Percentiles rank a stretch among this genome's conserved stretches.
These are phyloP conservation scores for Podospora bellae-mahoneyi DNA, from an alignment of 495 filamentous ascomycete genomes.

Conservation along the genomic window DNA sequence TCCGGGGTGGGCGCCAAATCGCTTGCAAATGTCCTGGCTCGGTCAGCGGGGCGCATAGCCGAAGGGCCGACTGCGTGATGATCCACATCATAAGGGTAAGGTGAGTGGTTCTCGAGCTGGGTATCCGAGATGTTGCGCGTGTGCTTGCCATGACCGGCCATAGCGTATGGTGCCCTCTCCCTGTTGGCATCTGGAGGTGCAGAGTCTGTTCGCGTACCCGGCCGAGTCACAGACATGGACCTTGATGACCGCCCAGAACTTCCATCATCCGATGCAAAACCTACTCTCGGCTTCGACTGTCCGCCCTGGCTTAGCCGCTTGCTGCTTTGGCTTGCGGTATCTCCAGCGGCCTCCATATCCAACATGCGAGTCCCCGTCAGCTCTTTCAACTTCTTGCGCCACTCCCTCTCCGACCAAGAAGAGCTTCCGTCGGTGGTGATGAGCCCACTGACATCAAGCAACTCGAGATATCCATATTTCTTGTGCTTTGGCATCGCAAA, in stretches of 20 bases:
- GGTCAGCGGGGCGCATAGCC: slow-evolving; percentile 28
- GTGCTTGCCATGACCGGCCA: slow-evolving; percentile 39
- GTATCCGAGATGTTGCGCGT: slow-evolving; percentile 41
- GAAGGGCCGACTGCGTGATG: slow-evolving; percentile 21
- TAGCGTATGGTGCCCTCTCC: slow-evolving; percentile 46
- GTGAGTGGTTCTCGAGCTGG: slow-evolving; percentile 20
- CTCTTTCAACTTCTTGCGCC: slow-evolving; percentile 86
- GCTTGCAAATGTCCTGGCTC: slow-evolving; percentile 34
- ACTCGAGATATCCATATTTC: slow-evolving; percentile 87
- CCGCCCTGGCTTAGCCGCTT: slow-evolving; percentile 65
- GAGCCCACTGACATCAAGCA: slow-evolving; percentile 74
- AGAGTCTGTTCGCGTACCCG: slow-evolving; percentile 44
- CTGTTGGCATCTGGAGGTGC: slow-evolving; percentile 40
- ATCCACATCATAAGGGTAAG: slow-evolving; percentile 17
- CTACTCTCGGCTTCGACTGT: slow-evolving; percentile 46
- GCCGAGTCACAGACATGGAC: slow-evolving; percentile 46
- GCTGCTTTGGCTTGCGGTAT: slow-evolving; percentile 56
- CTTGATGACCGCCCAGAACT: slow-evolving; percentile 54
- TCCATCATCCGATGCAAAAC: slow-evolving; percentile 60
- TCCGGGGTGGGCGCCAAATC: slow-evolving; percentile 50
- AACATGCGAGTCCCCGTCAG: slow-evolving; percentile 78
- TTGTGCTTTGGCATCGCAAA: slow-evolving; percentile 92
- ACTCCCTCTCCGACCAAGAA: slow-evolving; percentile 83
- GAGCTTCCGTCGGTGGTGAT: slow-evolving; percentile 73
- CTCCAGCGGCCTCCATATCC: slow-evolving; percentile 55